phyloP scores from a whole-genome alignment of 331 rosid genomes.

The Saraca asoca region DNA sequence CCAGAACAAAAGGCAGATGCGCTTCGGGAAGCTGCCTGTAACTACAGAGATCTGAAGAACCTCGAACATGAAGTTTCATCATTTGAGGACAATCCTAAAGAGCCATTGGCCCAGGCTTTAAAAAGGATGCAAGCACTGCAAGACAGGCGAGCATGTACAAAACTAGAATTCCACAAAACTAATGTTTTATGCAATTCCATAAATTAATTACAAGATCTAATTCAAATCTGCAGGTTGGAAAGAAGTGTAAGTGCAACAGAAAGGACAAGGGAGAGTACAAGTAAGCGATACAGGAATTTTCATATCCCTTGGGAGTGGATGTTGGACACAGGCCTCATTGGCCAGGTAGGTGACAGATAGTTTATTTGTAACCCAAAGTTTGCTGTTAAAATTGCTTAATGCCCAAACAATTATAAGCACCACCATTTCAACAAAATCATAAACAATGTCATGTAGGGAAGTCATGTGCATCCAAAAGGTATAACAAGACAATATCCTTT shows the following conservation, averaged over 20 bases:
- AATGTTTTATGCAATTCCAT: neutral
- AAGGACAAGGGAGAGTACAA: conserved; percentile 64
- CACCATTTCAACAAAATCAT: neutral
- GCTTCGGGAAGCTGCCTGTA: conserved; percentile 80
- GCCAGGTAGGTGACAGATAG: conserved; percentile 57
- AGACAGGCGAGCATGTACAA: conserved; percentile 94
- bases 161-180: neutral
- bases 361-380: neutral
- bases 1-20: conserved; percentile 91
- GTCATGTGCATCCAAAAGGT: neutral
- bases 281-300: conserved; percentile 66
- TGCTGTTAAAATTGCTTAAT: neutral
- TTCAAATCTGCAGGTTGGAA: conserved; percentile 66
- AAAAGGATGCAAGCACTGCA: conserved; percentile 79
- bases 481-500: neutral
- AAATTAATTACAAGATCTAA: conserved; percentile 21
- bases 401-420: conserved; percentile 1
- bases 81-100: conserved; percentile 66
- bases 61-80: conserved; percentile 62
- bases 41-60: conserved; percentile 70
- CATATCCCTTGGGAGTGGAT: conserved; percentile 94
- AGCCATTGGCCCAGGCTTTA: conserved; percentile 49
- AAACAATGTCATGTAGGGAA: neutral
- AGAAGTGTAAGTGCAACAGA: conserved; percentile 61
- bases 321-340: conserved; percentile 67